Evolutionary conservation across 768 basidiomycete species (phyloP), one percentile per base, ranked within the genome.

Genomic region (Xerocomellus intermedius): DNA sequence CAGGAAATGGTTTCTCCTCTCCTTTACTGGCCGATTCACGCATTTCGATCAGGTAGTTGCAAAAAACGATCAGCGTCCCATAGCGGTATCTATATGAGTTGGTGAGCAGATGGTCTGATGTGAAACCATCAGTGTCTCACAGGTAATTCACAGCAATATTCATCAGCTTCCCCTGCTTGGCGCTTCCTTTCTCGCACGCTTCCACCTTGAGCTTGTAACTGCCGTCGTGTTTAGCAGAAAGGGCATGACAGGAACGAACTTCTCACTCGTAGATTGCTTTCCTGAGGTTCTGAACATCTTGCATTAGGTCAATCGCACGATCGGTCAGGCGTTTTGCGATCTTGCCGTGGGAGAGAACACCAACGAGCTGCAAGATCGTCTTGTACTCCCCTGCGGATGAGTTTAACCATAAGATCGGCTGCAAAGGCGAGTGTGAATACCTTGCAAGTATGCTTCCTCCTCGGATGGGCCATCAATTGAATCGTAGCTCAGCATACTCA

Each of bases 201-300:
- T 93, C 93, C 1, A 84, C 82, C 64, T 95, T 94, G 46, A 98
- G 78, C 70, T 96, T 95, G 75, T 94, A 94, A 68, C 94, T 97
- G 61, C 22, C 50, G 33, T 41, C 42, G 47, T 37, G n/a, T 35
- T 62, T 28, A 62, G 47, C 30, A 35, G 32, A 43, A 14, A 28
- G 13, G 32, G 24, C 12, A 46, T 42, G 35, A 28, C 33, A 51
- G 45, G 19, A 38, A 37, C 7, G 13, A 37, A 30, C 1, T 43
- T 75, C 89, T 70, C 68, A 98, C 89, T 96, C 92, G 67, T 92
- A 97, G 46, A 99, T 88, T 0, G 97, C 93, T 69, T 91, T 92
- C 35, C 97, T 84, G 37, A 99, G 77, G 67, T 99, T 99, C 72
- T 99, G 97, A 0, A 99, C 95, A 59, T 95, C 94, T 73, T 91